Evolutionary conservation across 148 eudicot genomes (phyloP).

Genomic region (Beta vulgaris): DNA sequence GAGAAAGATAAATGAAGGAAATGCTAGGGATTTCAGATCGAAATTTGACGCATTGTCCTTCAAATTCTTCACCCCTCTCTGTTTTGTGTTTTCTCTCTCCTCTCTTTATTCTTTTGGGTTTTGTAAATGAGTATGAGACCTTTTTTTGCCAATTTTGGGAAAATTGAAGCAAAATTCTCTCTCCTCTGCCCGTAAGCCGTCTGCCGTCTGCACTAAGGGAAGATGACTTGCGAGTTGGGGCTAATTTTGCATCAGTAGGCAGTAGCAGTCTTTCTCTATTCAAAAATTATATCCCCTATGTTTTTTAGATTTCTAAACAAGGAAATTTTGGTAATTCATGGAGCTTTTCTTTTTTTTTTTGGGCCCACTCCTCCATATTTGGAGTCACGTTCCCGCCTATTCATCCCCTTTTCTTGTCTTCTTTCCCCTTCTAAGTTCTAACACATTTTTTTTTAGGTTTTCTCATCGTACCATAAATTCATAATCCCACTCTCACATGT

Average conservation of each 20-base stretch:
- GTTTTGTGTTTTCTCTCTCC: conserved; percentile 6
- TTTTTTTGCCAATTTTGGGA: too few species aligned
- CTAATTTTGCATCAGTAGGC: too few species aligned
- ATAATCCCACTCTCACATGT: too few species aligned
- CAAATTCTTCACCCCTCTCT: conserved; percentile 5
- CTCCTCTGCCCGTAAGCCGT: neutral
- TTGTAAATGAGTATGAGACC: too few species aligned
- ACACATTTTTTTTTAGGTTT: too few species aligned
- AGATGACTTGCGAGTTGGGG: neutral
- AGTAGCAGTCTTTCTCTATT: too few species aligned
- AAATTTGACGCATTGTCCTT: neutral
- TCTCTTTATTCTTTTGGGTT: too few species aligned
- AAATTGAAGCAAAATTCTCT: too few species aligned
- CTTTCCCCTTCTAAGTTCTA: too few species aligned
- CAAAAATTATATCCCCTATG: neutral
- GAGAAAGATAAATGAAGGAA: conserved; percentile 6
- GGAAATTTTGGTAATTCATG: neutral
- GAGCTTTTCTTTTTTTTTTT: neutral
- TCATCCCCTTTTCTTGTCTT: neutral
- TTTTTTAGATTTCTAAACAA: neutral
- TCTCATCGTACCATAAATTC: too few species aligned
- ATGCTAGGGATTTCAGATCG: conserved; percentile 16
- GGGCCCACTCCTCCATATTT: conserved; percentile 17
- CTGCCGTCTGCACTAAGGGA: neutral
- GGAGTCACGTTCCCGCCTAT: conserved; percentile 37